A percentile compares a stretch with the other conserved stretches of the same genome.
phyloP scores from a whole-genome alignment of 2,329 filamentous ascomycete genomes.

The Thielaviopsis ethacetica region DNA sequence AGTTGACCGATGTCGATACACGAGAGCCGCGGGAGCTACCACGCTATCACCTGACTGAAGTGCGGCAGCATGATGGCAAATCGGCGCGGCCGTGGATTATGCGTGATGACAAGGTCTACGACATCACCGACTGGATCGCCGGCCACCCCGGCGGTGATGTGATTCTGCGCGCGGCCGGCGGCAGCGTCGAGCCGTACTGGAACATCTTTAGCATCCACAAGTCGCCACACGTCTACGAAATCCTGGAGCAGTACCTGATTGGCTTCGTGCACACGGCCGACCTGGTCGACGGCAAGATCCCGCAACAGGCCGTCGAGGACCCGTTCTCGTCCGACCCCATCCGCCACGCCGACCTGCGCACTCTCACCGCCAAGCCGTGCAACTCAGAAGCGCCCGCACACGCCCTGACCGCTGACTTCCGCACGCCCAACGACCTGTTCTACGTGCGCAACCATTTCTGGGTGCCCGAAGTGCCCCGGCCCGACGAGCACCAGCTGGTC shows the following conservation, averaged over 20 bases:
- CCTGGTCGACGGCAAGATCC: constrained; percentile 38
- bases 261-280: constrained; percentile 43
- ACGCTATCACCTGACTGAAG: constrained; percentile 32
- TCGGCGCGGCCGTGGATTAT: constrained; percentile 46
- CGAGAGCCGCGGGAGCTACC: constrained; percentile 27
- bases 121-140: constrained; percentile 52
- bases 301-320: constrained; percentile 39
- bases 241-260: constrained; percentile 47
- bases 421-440: constrained; percentile 39
- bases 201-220: constrained; percentile 56
- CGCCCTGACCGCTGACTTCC: constrained; percentile 31
- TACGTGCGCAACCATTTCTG: constrained; percentile 49
- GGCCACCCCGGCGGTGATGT: constrained; percentile 53
- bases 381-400: constrained; percentile 43
- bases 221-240: constrained; percentile 44
- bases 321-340: constrained; percentile 39
- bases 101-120: constrained; percentile 48
- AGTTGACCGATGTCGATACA: background rate
- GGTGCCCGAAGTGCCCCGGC: constrained; percentile 32
- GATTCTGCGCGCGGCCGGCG: constrained; percentile 48
- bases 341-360: constrained; percentile 33
- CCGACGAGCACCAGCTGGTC: constrained; percentile 29
- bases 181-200: constrained; percentile 52
- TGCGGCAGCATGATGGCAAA: constrained; percentile 34
- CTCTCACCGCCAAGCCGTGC: constrained; percentile 37